These are phyloP conservation scores for Fraxinus platypoda DNA, from an alignment of 305 asterid species.

Conservation along the genomic window DNA sequence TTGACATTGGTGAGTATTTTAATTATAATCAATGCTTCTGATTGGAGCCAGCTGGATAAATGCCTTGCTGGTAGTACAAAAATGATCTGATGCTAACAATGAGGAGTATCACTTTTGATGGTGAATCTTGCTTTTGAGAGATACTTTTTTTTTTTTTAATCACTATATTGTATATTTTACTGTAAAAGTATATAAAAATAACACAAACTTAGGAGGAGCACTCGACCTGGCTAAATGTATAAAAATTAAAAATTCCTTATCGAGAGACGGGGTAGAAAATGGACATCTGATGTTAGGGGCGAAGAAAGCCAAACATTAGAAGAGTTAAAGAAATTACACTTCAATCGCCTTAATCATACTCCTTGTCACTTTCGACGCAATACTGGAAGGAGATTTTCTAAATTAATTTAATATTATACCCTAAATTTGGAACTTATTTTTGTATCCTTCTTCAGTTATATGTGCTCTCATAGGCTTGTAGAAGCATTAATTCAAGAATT, in stretches of 20 bases:
- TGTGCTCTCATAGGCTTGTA: neutral
- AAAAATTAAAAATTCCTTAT: neutral
- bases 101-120: slow-evolving; percentile 35
- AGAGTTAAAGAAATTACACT: too few species aligned
- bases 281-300: too few species aligned
- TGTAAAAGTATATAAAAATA: too few species aligned
- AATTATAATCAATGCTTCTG: neutral
- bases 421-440: too few species aligned
- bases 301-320: too few species aligned
- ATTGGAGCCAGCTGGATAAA: slow-evolving; percentile 28
- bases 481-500: neutral
- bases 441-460: neutral
- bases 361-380: too few species aligned
- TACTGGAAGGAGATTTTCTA: too few species aligned
- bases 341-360: too few species aligned
- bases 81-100: slow-evolving; percentile 21
- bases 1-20: slow-evolving; percentile 20
- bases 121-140: slow-evolving; percentile 2
- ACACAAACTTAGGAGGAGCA: neutral
- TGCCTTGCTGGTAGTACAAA: neutral
- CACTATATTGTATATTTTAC: neutral
- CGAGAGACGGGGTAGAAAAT: neutral
- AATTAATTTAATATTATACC: too few species aligned
- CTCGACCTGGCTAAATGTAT: neutral
- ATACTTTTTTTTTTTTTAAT: neutral